Evolutionary conservation across 2,329 filamentous ascomycete genomes (phyloP).

Genomic region (Pestalotiopsis sp.): DNA sequence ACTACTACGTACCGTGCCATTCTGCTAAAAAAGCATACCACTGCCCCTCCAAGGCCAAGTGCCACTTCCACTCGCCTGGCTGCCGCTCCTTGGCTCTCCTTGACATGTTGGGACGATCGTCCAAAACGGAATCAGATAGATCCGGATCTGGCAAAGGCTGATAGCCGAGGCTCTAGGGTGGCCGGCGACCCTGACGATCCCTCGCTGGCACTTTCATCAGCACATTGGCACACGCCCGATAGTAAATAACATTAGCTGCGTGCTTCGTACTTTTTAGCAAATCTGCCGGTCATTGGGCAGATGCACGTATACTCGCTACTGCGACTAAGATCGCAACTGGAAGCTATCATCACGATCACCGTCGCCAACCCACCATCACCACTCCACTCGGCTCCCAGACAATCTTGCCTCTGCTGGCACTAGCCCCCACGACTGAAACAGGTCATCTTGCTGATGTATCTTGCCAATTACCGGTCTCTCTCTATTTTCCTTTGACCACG

Average conservation of each 20-base stretch:
- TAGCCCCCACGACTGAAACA: slow-evolving; percentile 2
- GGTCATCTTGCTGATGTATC: neutral
- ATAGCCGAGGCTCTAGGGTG: neutral
- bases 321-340: neutral
- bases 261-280: neutral
- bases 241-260: neutral
- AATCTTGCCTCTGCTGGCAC: neutral
- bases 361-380: neutral
- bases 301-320: neutral
- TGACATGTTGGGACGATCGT: neutral
- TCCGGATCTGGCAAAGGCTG: slow-evolving; percentile 1
- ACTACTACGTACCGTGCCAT: neutral
- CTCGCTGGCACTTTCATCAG: neutral
- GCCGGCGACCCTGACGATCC: neutral
- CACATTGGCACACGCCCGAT: neutral
- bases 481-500: neutral
- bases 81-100: neutral
- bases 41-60: neutral
- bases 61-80: neutral
- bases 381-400: neutral
- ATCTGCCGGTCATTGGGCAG: neutral
- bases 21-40: neutral
- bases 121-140: neutral
- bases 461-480: neutral
- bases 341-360: neutral